Evolutionary conservation across 2,329 filamentous ascomycete species (phyloP).

Genomic region (Thielaviopsis ethacetica): DNA sequence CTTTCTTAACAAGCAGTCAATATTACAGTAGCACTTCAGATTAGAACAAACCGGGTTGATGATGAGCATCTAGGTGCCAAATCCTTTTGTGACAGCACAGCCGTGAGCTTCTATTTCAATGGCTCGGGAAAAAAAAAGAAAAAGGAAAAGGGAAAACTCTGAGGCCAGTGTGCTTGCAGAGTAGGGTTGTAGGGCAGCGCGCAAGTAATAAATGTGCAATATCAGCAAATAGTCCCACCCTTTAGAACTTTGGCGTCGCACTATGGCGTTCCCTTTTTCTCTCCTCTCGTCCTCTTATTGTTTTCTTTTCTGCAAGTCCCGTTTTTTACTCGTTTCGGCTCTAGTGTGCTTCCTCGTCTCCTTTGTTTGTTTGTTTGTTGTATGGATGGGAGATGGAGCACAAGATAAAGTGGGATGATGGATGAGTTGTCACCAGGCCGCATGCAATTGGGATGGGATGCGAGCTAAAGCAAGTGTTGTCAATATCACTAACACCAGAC

Average conservation of each 20-base stretch:
- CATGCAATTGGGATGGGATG: not conserved
- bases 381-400: no score
- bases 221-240: not conserved
- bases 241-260: not conserved
- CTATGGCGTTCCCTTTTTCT: slow-evolving; percentile 12
- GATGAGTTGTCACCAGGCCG: not conserved
- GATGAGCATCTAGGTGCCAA: no score
- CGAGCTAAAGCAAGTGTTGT: not conserved
- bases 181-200: not conserved
- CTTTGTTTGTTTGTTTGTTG: not conserved
- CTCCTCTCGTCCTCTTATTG: not conserved
- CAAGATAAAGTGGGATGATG: not conserved
- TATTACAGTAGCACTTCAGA: no score
- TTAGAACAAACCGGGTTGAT: no score
- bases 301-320: not conserved
- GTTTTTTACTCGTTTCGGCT: not conserved
- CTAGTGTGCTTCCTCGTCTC: not conserved
- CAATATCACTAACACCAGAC: not conserved
- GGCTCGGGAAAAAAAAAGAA: no score
- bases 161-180: not conserved
- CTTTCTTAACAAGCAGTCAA: no score
- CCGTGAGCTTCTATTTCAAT: no score
- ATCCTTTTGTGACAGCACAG: no score
- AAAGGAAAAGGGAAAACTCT: no score
- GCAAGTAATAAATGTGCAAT: not conserved